Evolutionary conservation across 1,139 yeast genomes (phyloP).

Genomic region (Sugiyamaella paludigena): DNA sequence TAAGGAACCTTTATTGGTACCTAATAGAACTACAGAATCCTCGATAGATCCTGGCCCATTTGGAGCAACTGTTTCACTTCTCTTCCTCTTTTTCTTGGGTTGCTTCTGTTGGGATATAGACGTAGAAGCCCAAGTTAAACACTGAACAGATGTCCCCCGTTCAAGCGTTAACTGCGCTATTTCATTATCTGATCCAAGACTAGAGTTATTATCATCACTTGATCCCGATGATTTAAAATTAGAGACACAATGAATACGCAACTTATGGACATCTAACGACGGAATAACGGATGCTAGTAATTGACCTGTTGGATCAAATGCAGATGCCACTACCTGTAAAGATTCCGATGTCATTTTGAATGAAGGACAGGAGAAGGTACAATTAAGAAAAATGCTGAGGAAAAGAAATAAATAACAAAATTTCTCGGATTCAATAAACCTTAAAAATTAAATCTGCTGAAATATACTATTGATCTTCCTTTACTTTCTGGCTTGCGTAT

Average conservation of each 20-base stretch:
- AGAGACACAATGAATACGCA: conserved; percentile 47
- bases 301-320: conserved; percentile 56
- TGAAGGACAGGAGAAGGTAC: background rate
- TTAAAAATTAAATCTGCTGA: too few species aligned
- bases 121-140: conserved; percentile 52
- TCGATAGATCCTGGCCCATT: conserved; percentile 28
- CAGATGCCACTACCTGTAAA: conserved; percentile 30
- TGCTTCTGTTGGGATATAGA: conserved; percentile 16
- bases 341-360: conserved; percentile 18
- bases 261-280: conserved; percentile 71
- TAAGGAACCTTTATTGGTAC: conserved; percentile 64
- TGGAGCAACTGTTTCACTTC: conserved; percentile 21
- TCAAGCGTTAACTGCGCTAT: conserved; percentile 44
- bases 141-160: conserved; percentile 52
- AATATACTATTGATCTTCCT: too few species aligned
- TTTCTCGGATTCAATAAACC: background rate
- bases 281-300: conserved; percentile 65
- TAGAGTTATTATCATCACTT: background rate
- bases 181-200: background rate
- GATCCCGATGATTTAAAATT: conserved; percentile 1
- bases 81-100: conserved; percentile 38
- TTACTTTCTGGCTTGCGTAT: background rate
- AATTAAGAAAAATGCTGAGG: background rate
- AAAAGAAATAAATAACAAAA: background rate
- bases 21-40: conserved; percentile 54